phyloP scores from a whole-genome alignment of 805 yeast species.

The Candida manassasensis region DNA sequence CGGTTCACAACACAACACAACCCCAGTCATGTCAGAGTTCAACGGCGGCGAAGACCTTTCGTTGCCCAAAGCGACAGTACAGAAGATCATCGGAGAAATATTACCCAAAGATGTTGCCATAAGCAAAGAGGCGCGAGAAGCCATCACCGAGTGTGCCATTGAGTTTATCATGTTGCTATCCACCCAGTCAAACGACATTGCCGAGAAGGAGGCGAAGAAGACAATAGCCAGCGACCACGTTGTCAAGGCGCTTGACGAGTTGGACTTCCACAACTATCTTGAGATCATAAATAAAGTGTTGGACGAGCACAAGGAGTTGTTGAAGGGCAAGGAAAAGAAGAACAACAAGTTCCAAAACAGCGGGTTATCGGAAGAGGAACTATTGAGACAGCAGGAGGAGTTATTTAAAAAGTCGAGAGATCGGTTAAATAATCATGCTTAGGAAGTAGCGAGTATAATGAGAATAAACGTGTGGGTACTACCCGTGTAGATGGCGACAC shows the following conservation, averaged over 20 bases:
- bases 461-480: conserved; percentile 13
- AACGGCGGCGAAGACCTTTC: conserved; percentile 38
- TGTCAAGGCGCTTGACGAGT: conserved; percentile 76
- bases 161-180: conserved; percentile 93
- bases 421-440: conserved; percentile 41
- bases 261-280: conserved; percentile 83
- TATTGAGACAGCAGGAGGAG: conserved; percentile 88
- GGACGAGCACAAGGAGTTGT: conserved; percentile 80
- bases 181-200: conserved; percentile 91
- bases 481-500: too few species aligned
- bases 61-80: conserved; percentile 79
- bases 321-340: conserved; percentile 84
- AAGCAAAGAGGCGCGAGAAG: conserved; percentile 90
- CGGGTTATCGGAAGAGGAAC: conserved; percentile 88
- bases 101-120: conserved; percentile 84
- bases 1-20: too few species aligned
- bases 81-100: conserved; percentile 86
- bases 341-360: conserved; percentile 90
- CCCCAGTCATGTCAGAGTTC: conserved; percentile 43
- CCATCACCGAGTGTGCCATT: conserved; percentile 91
- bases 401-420: conserved; percentile 76
- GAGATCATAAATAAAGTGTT: conserved; percentile 76
- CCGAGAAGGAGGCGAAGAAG: conserved; percentile 92
- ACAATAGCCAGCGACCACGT: conserved; percentile 97
- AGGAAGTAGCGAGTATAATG: conserved; percentile 10